Base-by-base conservation (phyloP, 164 flowering plant genomes). In the Kalanchoe fedtschenkoi region DNA sequence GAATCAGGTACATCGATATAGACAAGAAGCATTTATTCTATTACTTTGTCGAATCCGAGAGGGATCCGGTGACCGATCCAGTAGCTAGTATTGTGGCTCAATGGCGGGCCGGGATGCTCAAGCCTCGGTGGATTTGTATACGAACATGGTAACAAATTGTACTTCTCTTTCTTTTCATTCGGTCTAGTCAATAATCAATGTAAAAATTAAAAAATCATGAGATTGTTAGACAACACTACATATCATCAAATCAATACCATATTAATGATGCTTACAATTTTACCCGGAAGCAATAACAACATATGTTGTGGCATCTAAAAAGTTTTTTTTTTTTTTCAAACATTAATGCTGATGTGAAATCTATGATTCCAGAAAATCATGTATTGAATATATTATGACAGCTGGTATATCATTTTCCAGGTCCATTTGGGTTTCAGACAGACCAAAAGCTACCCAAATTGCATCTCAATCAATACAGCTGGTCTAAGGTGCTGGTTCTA, bases 91-190 rank as follows among this genome's bases (percentile, higher is more conserved):
- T 34, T 76, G 10, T 76, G 79, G 79, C 70, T 76, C 1, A 76
- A 76, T 46, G 79, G 79, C 14, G 79, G 79, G 17, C 79, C 79
- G 6, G 79, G 79, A 0, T 76, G 77, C 65, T 76, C 79, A 15
- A 76, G 79, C 69, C 66, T 76, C 19, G 79, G 71, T 55, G 79
- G 77, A 13, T 76, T 73, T 41, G 72, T 76, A 19, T 76, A 73
- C 34, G 79, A 76, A 65, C 74, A 76, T 34, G 79, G 79, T 76
- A 68, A 9, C 34, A n/a, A 17, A 28, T 19, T 62, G 9, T 29
- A n/a, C n/a, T n/a, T n/a, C n/a, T n/a, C n/a, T n/a, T n/a, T n/a
- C n/a, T n/a, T n/a, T n/a, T n/a, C n/a, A n/a, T n/a, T n/a, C n/a
- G n/a, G n/a, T n/a, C n/a, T n/a, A n/a, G n/a, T n/a, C n/a, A n/a